These are phyloP conservation scores for Mallotus repandus DNA, from an alignment of 441 rosid genomes.

Conservation along the genomic window DNA sequence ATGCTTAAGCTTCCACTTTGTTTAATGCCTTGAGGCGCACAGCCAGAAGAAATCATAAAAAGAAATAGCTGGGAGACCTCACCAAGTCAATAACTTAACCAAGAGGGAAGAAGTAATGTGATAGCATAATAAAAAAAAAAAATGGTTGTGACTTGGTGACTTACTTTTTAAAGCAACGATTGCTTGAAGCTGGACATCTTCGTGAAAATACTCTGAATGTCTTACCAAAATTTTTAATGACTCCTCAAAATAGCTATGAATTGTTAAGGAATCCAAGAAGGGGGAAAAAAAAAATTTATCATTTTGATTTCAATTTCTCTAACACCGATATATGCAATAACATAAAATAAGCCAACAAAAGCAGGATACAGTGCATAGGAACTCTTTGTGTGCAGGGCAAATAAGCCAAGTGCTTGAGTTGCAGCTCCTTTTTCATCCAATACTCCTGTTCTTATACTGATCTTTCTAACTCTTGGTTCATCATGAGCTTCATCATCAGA, in stretches of 20 bases:
- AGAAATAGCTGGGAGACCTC: background rate
- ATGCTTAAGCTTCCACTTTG: background rate
- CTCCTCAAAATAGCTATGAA: constrained; percentile 85
- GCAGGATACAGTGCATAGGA: constrained; percentile 87
- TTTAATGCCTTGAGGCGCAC: too few relatives aligned
- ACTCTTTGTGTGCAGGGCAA: constrained; percentile 87
- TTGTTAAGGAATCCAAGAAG: constrained; percentile 46
- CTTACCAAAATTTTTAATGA: constrained; percentile 75
- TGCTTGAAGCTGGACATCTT: constrained; percentile 99
- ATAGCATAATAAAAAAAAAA: background rate
- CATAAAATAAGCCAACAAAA: background rate
- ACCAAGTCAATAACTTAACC: background rate
- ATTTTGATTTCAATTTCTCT: background rate
- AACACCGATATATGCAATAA: background rate
- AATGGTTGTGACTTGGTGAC: constrained; percentile 27
- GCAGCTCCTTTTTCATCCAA: constrained; percentile 99
- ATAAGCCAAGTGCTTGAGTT: constrained; percentile 96
- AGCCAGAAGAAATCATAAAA: background rate
- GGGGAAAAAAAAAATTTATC: background rate
- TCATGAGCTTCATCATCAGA: constrained; percentile 99
- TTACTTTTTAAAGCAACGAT: constrained; percentile 79
- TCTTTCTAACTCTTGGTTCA: constrained; percentile 92
- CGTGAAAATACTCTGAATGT: constrained; percentile 93
- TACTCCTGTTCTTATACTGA: constrained; percentile 95
- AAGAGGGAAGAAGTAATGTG: background rate